phyloP scores from a whole-genome alignment of 2,329 filamentous ascomycete species.

The Monilinia vaccinii-corymbosi region DNA sequence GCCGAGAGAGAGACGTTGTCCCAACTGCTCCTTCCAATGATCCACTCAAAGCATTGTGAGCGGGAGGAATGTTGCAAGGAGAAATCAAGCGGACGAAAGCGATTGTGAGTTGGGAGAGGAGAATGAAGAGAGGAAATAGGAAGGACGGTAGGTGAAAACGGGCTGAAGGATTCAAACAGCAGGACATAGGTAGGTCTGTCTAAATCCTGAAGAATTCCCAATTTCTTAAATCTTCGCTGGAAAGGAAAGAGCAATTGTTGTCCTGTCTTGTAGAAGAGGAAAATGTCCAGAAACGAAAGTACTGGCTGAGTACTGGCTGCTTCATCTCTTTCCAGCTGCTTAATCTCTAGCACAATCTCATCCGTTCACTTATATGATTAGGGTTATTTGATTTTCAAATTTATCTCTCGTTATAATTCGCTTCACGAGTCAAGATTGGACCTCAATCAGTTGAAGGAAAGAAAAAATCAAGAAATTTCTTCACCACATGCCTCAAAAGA shows the following conservation, averaged over 20 bases:
- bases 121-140: background rate
- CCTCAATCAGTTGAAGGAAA: background rate
- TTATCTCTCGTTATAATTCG: background rate
- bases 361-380: background rate
- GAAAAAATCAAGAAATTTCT: background rate
- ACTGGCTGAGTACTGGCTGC: background rate
- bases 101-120: background rate
- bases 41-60: background rate
- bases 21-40: background rate
- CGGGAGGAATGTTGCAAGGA: background rate
- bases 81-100: background rate
- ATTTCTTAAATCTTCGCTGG: background rate
- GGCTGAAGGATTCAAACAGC: no score
- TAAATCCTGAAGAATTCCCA: background rate
- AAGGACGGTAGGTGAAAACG: background rate
- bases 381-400: background rate
- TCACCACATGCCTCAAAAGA: background rate
- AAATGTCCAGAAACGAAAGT: background rate
- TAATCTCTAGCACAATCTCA: background rate
- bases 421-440: background rate
- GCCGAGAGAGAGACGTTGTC: no score
- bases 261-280: background rate
- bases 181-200: background rate
- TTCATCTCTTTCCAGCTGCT: no score
- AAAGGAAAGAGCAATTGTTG: background rate